phyloP scores from a whole-genome alignment of 164 flowering plant species.

The Nelumbo lutea region DNA sequence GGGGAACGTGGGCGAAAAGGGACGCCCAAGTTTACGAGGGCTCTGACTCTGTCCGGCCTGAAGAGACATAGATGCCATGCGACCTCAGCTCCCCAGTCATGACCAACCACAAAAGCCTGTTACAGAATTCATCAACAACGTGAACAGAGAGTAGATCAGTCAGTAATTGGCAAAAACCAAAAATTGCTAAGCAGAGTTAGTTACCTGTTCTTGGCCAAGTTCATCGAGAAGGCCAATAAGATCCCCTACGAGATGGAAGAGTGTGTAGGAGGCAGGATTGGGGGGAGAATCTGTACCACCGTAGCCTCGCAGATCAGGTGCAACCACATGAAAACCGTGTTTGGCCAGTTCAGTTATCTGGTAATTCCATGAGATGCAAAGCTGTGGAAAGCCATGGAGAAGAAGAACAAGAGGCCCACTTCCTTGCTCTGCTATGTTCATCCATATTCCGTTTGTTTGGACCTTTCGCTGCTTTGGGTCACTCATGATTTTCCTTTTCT shows the following conservation, averaged over 20 bases:
- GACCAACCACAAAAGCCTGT: no score
- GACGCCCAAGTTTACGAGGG: no score
- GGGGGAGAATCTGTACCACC: conserved; percentile 44
- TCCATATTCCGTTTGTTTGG: no score
- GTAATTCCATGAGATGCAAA: no score
- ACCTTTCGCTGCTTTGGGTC: conserved; percentile 22
- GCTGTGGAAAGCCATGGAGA: conserved; percentile 31
- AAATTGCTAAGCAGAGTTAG: not conserved
- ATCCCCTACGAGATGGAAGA: conserved; percentile 23
- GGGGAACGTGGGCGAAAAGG: no score
- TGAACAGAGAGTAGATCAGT: no score
- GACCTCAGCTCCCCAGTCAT: no score
- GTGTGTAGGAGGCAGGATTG: conserved; percentile 30
- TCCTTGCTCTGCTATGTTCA: conserved; percentile 14
- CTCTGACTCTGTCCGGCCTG: no score
- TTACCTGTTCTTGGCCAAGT: conserved; percentile 10
- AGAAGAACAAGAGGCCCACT: conserved; percentile 46
- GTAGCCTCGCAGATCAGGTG: conserved; percentile 53
- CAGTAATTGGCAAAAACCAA: no score
- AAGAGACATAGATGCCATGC: no score
- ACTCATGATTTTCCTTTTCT: not conserved
- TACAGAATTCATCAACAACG: no score
- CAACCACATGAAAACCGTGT: conserved; percentile 41
- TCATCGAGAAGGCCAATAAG: conserved; percentile 13
- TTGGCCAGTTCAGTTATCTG: conserved; percentile 25